These are phyloP conservation scores for Aspergillus funiculosus DNA, from an alignment of 495 filamentous ascomycete genomes.

Conservation along the genomic window DNA sequence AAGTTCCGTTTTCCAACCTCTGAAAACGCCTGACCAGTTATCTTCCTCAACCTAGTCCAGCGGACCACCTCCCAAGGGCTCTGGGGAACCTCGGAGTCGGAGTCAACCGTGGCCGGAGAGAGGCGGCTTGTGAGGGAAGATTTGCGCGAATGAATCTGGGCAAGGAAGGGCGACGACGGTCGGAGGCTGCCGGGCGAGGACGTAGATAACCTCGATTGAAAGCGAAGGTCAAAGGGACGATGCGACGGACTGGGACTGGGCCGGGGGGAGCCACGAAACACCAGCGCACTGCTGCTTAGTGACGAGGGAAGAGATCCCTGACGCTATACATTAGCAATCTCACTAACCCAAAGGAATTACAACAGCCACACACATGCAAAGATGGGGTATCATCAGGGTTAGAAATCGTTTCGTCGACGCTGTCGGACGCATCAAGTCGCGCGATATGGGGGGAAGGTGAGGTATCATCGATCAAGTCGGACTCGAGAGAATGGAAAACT, in stretches of 20 bases:
- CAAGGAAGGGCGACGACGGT: slow-evolving; percentile 72
- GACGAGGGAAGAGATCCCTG: slow-evolving; percentile 82
- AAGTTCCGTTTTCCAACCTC: slow-evolving; percentile 90
- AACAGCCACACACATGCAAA: slow-evolving; percentile 59
- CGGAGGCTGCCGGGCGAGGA: slow-evolving; percentile 55
- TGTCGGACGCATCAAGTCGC: slow-evolving; percentile 23
- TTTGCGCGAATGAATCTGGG: slow-evolving; percentile 68
- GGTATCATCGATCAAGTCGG: slow-evolving; percentile 14
- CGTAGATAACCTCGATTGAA: slow-evolving; percentile 76
- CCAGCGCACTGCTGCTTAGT: slow-evolving; percentile 57
- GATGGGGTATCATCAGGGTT: slow-evolving; percentile 88
- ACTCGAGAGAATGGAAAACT: slow-evolving; percentile 4
- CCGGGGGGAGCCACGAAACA: slow-evolving; percentile 44
- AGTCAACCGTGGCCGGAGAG: slow-evolving; percentile 45
- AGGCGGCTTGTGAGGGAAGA: slow-evolving; percentile 59
- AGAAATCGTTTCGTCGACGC: slow-evolving; percentile 52
- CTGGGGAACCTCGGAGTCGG: slow-evolving; percentile 56
- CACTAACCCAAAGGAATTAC: background rate
- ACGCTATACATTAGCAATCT: slow-evolving; percentile 19
- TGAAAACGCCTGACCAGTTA: slow-evolving; percentile 87
- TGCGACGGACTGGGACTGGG: slow-evolving; percentile 69
- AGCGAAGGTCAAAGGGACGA: slow-evolving; percentile 88
- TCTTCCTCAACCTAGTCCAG: slow-evolving; percentile 90
- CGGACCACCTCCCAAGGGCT: slow-evolving; percentile 93
- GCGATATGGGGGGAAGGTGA: slow-evolving; percentile 19